phyloP scores from a whole-genome alignment of 1,284 basidiomycete species.

The Golubevia sp. region DNA sequence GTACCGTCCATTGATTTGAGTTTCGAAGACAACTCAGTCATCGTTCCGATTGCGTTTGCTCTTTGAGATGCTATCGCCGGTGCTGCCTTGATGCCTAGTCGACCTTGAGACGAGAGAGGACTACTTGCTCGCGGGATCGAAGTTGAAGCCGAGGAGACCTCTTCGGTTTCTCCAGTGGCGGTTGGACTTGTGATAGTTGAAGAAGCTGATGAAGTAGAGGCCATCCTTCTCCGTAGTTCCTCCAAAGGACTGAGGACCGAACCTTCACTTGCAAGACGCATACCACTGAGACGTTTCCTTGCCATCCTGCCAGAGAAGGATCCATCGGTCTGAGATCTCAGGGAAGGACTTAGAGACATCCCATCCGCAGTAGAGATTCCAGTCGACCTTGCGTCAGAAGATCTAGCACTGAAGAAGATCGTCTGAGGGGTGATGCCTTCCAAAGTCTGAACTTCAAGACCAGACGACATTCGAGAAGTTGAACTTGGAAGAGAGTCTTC shows the following conservation, averaged over 20 bases:
- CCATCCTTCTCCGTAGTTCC: constrained; percentile 29
- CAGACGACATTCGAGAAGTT: constrained; percentile 69
- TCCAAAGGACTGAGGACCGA: constrained; percentile 26
- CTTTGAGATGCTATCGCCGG: not conserved
- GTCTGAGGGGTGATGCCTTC: constrained; percentile 85
- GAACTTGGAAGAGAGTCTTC: constrained; percentile 67
- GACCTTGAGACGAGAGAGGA: not conserved
- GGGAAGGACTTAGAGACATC: constrained; percentile 7
- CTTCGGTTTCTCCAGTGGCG: not conserved
- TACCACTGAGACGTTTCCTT: constrained; percentile 27
- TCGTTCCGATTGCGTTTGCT: not conserved
- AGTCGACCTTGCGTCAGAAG: constrained; percentile 1
- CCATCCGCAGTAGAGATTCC: not conserved
- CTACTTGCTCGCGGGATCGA: not conserved
- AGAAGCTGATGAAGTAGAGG: not conserved
- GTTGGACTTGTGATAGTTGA: not conserved
- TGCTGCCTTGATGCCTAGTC: not conserved
- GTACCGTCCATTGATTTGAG: not conserved
- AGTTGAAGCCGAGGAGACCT: too few relatives aligned
- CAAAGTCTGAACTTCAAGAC: constrained; percentile 72
- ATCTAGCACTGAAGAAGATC: constrained; percentile 75
- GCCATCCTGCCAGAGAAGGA: constrained; percentile 37
- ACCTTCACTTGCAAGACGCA: constrained; percentile 29
- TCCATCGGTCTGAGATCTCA: constrained; percentile 31
- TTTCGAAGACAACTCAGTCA: not conserved